These are phyloP conservation scores for Tuber calosporum DNA, from an alignment of 495 filamentous ascomycete species.

Conservation along the genomic window DNA sequence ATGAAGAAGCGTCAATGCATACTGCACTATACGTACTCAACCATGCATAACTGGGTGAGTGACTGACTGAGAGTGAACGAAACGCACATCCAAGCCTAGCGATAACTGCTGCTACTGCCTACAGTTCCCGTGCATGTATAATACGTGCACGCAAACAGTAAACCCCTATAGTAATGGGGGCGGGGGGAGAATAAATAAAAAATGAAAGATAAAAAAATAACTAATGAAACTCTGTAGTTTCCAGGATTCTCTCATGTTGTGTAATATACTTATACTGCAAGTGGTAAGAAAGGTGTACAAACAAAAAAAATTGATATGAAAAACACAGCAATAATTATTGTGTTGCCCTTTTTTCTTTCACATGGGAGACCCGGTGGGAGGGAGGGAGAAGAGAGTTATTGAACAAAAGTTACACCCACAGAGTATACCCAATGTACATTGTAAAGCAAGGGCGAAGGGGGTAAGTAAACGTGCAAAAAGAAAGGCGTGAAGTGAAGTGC, in stretches of 20 bases:
- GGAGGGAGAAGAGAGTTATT: neutral
- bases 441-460: neutral
- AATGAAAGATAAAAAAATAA: neutral
- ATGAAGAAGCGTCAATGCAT: neutral
- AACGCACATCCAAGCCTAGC: neutral
- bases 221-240: neutral
- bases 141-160: neutral
- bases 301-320: neutral
- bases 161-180: neutral
- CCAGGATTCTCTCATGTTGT: neutral
- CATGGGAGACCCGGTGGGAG: neutral
- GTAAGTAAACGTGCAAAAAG: neutral
- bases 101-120: neutral
- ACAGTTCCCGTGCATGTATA: neutral
- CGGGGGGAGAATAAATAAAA: neutral
- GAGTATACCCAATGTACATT: neutral
- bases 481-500: neutral
- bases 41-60: neutral
- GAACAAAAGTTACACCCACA: slow-evolving; percentile 3
- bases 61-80: neutral
- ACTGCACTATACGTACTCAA: neutral
- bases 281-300: neutral
- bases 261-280: neutral
- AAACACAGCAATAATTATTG: neutral
- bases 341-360: neutral